phyloP scores from a whole-genome alignment of 2,329 filamentous ascomycete species.

The Xylaria sp. region DNA sequence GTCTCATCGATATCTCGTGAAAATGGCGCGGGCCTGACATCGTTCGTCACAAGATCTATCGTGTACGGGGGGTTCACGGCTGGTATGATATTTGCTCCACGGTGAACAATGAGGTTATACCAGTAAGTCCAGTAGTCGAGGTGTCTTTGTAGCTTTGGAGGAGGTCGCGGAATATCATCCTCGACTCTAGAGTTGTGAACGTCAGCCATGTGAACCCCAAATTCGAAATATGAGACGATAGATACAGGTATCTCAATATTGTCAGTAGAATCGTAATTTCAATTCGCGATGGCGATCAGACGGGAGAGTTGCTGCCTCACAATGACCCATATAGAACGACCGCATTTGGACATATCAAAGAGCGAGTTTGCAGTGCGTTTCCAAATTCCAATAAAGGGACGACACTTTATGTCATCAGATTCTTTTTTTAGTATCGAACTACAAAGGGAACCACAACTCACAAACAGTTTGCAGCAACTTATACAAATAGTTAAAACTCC shows the following conservation, averaged over 20 bases:
- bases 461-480: too few relatives aligned
- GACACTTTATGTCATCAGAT: background rate
- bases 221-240: background rate
- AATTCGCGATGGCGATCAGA: background rate
- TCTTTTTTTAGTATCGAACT: background rate
- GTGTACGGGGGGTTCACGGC: background rate
- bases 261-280: background rate
- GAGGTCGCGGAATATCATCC: background rate
- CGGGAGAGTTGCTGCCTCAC: slow-evolving; percentile 6
- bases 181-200: background rate
- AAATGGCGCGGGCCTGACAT: slow-evolving; percentile 34
- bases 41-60: slow-evolving; percentile 14
- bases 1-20: slow-evolving; percentile 36
- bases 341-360: slow-evolving; percentile 34
- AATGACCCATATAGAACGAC: slow-evolving; percentile 13
- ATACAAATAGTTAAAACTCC: background rate
- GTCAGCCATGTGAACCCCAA: slow-evolving; percentile 24
- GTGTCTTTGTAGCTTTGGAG: slow-evolving; percentile 1
- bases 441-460: background rate
- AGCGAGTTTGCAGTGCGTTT: background rate
- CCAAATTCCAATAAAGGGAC: slow-evolving; percentile 15
- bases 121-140: slow-evolving; percentile 5
- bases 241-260: background rate
- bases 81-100: slow-evolving; percentile 13
- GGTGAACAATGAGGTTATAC: slow-evolving; percentile 36